Evolutionary conservation across 257 asterid genomes (phyloP).

Genomic region (Solanum pimpinellifolium): DNA sequence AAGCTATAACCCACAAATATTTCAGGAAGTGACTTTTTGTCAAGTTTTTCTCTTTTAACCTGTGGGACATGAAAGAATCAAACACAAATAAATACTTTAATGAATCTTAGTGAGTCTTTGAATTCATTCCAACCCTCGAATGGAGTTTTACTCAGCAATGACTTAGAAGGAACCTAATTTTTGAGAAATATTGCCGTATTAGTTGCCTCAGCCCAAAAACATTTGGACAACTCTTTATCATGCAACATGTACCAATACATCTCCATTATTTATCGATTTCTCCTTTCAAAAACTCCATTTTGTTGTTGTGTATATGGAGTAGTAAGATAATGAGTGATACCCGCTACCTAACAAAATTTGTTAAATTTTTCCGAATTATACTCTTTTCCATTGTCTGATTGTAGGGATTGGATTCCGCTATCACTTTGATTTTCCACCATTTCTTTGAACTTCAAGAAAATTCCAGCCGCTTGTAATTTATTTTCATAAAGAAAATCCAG

Average conservation of each 20-base stretch:
- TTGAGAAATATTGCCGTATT: neutral
- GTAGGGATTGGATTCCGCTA: too few relatives aligned
- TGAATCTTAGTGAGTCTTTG: neutral
- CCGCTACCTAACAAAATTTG: neutral
- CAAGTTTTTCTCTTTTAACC: too few relatives aligned
- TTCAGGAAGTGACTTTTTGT: too few relatives aligned
- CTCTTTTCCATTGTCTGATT: neutral
- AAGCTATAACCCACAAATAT: too few relatives aligned
- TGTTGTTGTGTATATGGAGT: neutral
- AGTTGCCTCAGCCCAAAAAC: too few relatives aligned
- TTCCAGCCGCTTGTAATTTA: neutral
- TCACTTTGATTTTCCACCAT: neutral
- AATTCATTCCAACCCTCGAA: neutral
- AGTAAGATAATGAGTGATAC: neutral
- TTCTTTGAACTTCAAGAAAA: too few relatives aligned
- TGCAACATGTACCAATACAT: neutral
- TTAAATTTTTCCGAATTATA: too few relatives aligned
- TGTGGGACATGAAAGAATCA: too few relatives aligned
- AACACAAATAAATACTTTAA: too few relatives aligned
- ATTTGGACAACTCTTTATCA: neutral
- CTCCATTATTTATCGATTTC: neutral
- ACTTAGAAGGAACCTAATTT: neutral
- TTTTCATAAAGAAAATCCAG: too few relatives aligned
- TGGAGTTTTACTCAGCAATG: neutral
- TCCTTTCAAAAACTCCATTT: neutral